These are phyloP conservation scores for Trebouxia sp. DNA, from an alignment of 139 green algal species.

Conservation along the genomic window DNA sequence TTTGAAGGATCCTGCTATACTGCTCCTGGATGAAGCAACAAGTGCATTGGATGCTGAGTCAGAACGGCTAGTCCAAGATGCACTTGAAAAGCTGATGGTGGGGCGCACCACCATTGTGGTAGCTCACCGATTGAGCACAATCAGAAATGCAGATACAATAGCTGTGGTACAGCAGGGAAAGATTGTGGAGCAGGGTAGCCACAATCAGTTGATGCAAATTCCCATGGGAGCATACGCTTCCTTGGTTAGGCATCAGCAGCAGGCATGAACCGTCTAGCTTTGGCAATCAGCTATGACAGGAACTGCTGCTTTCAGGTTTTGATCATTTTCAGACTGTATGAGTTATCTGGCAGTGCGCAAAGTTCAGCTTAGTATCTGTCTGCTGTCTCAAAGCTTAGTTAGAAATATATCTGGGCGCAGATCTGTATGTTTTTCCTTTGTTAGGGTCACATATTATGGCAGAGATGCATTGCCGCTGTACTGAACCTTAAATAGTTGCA, in stretches of 20 bases:
- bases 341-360: too few relatives aligned
- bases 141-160: constrained; percentile 82
- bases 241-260: constrained; percentile 44
- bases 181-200: constrained; percentile 67
- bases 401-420: too few relatives aligned
- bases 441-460: too few relatives aligned
- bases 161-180: constrained; percentile 62
- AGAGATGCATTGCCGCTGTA: too few relatives aligned
- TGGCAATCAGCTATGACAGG: too few relatives aligned
- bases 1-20: constrained; percentile 62
- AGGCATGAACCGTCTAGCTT: too few relatives aligned
- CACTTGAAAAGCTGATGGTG: constrained; percentile 65
- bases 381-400: too few relatives aligned
- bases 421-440: too few relatives aligned
- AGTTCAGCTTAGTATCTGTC: too few relatives aligned
- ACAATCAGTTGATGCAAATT: constrained; percentile 47
- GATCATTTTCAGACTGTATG: not conserved
- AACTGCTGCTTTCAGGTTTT: too few relatives aligned
- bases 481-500: too few relatives aligned
- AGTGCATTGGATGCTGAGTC: constrained; percentile 73
- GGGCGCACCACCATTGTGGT: constrained; percentile 88
- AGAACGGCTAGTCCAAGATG: constrained; percentile 62
- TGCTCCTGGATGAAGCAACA: constrained; percentile 30
- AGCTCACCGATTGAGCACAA: constrained; percentile 86
- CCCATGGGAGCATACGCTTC: constrained; percentile 39